Evolutionary conservation across 495 filamentous ascomycete genomes (phyloP), one percentile per base, ranked within the genome.

Genomic region (Hyaloscypha hepaticicola): DNA sequence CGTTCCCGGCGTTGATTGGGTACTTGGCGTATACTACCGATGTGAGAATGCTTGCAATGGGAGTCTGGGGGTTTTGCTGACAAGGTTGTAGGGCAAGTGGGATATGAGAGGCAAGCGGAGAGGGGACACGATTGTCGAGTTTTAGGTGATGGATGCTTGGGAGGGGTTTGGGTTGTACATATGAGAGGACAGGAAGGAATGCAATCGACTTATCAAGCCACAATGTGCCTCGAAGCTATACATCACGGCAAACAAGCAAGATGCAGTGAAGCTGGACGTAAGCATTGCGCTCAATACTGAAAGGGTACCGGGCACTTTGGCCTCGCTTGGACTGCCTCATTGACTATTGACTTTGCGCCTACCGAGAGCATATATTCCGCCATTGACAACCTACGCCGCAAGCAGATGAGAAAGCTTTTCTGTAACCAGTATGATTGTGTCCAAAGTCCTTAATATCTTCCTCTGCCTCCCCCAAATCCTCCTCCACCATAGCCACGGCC

Each of bases 31-130:
- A 87, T 71, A 82, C 80, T 63, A 91, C 86, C 28, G 94, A 98
- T 75, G 95, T 99, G 82, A 81, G 26, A 34, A 31, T 25, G 45
- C n/a, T 53, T 26, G 66, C 45, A 29, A 34, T 45, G 55, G 8
- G 11, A 24, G 27, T 50, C 51, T 55, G 45, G 22, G 34, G 19
- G 19, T 26, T 26, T 29, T 49, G 26, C 55, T 68, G 55, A 63
- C 31, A 3, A 24, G 3, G 24, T 29, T 9, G 26, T 75, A 97
- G 95, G 95, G 93, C 66, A 91, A 93, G 73, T 97, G 79, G 69
- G 84, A 96, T 33, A 69, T 97, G 61, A 87, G 93, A 65, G 93
- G 89, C 28, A 99, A 97, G 86, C 82, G 89, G 71, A 89, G 82
- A 72, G 92, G 90, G 26, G 93, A 99, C 74, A 80, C 86, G 24